These are phyloP conservation scores for Echites panduratus DNA, from an alignment of 257 asterid genomes.

Conservation along the genomic window DNA sequence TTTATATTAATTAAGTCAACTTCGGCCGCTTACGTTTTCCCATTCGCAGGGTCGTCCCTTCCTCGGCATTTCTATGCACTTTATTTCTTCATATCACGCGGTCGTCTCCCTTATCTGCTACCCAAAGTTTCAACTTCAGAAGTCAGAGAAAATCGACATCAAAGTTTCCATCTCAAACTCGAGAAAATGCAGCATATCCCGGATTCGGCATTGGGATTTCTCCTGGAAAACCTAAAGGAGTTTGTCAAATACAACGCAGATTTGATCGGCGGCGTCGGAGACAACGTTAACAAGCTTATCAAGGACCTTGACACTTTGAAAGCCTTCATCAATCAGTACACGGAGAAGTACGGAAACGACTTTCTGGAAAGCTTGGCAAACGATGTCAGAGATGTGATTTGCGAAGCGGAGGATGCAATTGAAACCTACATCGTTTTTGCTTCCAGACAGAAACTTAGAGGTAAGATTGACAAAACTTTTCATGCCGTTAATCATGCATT, in stretches of 20 bases:
- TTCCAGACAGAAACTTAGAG: neutral
- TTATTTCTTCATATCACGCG: too few species aligned
- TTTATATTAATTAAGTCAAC: too few species aligned
- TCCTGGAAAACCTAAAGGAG: constrained; percentile 1
- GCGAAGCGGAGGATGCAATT: constrained; percentile 25
- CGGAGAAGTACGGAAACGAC: neutral
- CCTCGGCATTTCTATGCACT: too few species aligned
- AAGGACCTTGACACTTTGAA: neutral
- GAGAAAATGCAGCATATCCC: neutral
- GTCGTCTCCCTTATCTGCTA: too few species aligned
- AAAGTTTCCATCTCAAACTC: neutral
- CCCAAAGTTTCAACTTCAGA: neutral
- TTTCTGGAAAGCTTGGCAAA: constrained; percentile 6
- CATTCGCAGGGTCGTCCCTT: too few species aligned
- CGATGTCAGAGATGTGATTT: neutral
- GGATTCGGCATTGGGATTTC: constrained; percentile 3
- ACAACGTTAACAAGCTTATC: neutral
- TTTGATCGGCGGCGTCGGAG: neutral
- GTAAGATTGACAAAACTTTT: neutral
- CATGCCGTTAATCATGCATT: neutral
- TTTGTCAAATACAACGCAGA: constrained; percentile 1
- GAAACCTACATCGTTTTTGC: constrained; percentile 20
- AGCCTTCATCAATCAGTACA: constrained; percentile 3
- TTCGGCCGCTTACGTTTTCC: too few species aligned
- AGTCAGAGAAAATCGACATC: neutral